Evolutionary conservation across 2,329 filamentous ascomycete genomes (phyloP).

Genomic region (Calycina herbarum): DNA sequence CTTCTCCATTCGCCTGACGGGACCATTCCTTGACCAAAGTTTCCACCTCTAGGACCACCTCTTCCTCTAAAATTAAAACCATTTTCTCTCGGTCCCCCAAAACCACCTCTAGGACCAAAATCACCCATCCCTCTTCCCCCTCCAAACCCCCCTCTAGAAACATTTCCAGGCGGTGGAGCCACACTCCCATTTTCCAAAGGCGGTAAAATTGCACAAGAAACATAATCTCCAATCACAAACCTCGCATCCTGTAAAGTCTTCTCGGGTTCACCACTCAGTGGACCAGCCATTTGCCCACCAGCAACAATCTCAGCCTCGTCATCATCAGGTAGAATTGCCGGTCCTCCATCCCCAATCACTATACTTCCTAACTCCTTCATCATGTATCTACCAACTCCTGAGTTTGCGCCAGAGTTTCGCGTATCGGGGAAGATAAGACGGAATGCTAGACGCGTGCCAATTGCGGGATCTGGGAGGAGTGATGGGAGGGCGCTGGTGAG

Average conservation of each 20-base stretch:
- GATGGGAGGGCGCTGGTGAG: constrained; percentile 68
- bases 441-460: constrained; percentile 85
- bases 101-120: constrained; percentile 41
- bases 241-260: constrained; percentile 75
- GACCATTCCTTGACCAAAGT: constrained; percentile 44
- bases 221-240: constrained; percentile 87
- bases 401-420: constrained; percentile 34
- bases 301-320: constrained; percentile 39
- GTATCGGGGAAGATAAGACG: constrained; percentile 79
- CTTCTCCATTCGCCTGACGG: constrained; percentile 64
- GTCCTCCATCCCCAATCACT: constrained; percentile 65
- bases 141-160: constrained; percentile 44
- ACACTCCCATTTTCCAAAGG: constrained; percentile 74
- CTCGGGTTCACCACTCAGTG: constrained; percentile 58
- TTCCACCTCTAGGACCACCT: constrained; percentile 42
- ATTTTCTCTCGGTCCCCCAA: constrained; percentile 40
- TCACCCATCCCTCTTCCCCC: constrained; percentile 33
- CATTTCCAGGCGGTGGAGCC: constrained; percentile 57
- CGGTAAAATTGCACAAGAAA: constrained; percentile 79
- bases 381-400: constrained; percentile 61
- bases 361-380: constrained; percentile 82
- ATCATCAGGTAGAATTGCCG: constrained; percentile 42
- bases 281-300: constrained; percentile 35
- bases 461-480: constrained; percentile 69
- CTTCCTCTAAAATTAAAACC: constrained; percentile 39